Evolutionary conservation across 306 rosid species (phyloP).

Genomic region (Canavalia ensiformis): DNA sequence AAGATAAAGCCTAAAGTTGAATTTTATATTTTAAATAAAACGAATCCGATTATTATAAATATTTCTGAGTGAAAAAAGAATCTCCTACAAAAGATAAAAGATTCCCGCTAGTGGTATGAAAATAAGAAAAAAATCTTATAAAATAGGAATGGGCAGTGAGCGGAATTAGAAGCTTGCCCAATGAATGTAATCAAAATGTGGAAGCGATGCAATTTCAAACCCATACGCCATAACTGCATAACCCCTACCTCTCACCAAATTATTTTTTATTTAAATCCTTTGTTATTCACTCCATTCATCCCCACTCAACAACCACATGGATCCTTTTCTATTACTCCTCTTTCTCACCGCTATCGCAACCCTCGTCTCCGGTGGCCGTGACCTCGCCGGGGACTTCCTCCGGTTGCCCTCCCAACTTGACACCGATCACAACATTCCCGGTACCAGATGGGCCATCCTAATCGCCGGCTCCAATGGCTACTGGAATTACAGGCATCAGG

Average conservation of each 20-base stretch:
- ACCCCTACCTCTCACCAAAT: not conserved
- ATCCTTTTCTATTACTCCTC: constrained; percentile 36
- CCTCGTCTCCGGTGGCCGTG: constrained; percentile 58
- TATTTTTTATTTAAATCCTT: not conserved
- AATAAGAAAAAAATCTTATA: too few relatives aligned
- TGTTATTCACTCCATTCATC: not conserved
- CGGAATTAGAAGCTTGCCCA: not conserved
- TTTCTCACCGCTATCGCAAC: constrained; percentile 42
- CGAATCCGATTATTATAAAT: too few relatives aligned
- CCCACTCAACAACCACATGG: constrained; percentile 45
- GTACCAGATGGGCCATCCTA: constrained; percentile 92
- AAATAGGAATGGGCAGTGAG: too few relatives aligned
- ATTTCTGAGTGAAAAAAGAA: too few relatives aligned
- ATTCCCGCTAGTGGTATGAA: too few relatives aligned
- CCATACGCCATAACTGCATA: not conserved
- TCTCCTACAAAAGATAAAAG: too few relatives aligned
- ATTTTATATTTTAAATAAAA: too few relatives aligned
- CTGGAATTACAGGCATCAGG: constrained; percentile 98
- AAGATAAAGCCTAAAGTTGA: too few relatives aligned
- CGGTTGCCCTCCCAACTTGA: constrained; percentile 74
- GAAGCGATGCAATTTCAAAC: not conserved
- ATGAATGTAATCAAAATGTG: not conserved
- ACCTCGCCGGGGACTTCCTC: constrained; percentile 59
- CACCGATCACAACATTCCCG: constrained; percentile 52
- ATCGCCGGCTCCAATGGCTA: constrained; percentile 95